Evolutionary conservation across 148 eudicot species (phyloP).

Genomic region (Beta vulgaris): DNA sequence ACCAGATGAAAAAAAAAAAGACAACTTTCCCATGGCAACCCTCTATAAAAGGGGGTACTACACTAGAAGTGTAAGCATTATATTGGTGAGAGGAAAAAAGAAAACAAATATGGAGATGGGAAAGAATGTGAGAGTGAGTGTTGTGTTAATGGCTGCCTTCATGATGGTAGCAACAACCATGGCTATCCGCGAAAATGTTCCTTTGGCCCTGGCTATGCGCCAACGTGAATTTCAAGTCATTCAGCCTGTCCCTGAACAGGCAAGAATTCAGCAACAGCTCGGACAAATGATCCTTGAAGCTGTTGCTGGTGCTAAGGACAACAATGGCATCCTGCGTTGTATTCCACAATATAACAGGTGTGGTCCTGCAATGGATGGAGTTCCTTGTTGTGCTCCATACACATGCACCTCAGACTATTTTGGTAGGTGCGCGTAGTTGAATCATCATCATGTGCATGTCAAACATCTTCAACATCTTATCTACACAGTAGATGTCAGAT

Average conservation of each 20-base stretch:
- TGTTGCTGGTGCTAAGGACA: neutral
- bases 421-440: neutral
- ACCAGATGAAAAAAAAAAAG: too few relatives aligned
- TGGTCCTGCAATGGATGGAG: slow-evolving; percentile 2
- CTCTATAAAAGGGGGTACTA: too few relatives aligned
- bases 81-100: too few relatives aligned
- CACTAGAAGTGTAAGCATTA: too few relatives aligned
- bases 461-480: too few relatives aligned
- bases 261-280: neutral
- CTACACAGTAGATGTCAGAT: too few relatives aligned
- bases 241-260: neutral
- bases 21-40: too few relatives aligned
- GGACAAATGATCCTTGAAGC: neutral
- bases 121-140: neutral
- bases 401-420: neutral
- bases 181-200: neutral
- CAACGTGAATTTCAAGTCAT: too few relatives aligned
- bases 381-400: neutral
- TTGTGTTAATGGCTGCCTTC: neutral
- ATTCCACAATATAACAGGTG: neutral
- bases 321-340: neutral
- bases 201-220: too few relatives aligned
- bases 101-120: neutral
- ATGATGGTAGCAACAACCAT: neutral
- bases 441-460: too few relatives aligned